Base-by-base conservation (phyloP, 106 monocot species). In the Dioscorea zingiberensis region DNA sequence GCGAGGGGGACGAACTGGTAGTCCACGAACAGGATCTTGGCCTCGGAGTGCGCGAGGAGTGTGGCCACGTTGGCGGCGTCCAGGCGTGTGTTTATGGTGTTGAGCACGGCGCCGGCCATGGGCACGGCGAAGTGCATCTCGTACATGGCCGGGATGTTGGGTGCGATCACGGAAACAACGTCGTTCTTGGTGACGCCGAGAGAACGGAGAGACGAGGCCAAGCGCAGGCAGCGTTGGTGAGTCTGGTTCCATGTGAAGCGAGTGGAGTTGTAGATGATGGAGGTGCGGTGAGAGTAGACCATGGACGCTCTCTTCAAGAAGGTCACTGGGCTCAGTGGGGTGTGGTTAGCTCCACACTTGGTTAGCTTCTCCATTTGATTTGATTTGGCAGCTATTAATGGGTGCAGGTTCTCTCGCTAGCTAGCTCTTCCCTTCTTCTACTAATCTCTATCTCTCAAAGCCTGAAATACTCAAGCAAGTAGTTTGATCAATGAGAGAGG, bases 51-150 rank as follows among this genome's bases (percentile, higher is more conserved):
- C 3, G n/a, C 13, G 12, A 63, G 45, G n/a, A 63, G 21, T 38
- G 63, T 47, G 21, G 63, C 63, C 7, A 63, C 63, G 63, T 46
- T 63, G 16, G n/a, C n/a, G 5, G 63, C 16, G 1, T 63, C 63
- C 9, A 46, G 63, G 45, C 38, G 45, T 3, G 63, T 44, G 45
- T 63, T 44, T 44, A 46, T 63, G 63, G 63, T 16, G 61, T 61
- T 61, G 61, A 61, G 61, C 29, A 61, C 61, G 8, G 61, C 61
- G 2, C 61, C 61, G 17, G 61, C 30, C 61, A 61, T 61, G 18
- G 61, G 61, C 27, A 61, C 61, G 13, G 29, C 61, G 17, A 61
- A 61, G 61, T 61, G 61, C 61, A 61, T 38, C 61, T 61, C 28
- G 61, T 61, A 61, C 29, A 61, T 27, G 15, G 27, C 61, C 2